Conservation (phyloP, 345 rosid species). For the Gossypium thurberi region DNA sequence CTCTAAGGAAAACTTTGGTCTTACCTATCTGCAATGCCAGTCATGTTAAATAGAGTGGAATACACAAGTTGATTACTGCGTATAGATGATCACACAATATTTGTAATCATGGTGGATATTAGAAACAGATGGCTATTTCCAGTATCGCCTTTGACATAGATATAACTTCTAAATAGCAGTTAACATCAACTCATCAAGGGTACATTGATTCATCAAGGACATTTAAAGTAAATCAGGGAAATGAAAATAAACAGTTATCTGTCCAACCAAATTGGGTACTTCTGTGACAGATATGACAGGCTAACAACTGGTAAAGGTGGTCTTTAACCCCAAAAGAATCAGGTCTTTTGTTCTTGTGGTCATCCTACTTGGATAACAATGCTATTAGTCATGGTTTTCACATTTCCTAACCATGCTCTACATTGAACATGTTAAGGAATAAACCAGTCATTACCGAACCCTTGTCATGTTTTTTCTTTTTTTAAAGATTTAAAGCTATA, state of each 20-base stretch:
- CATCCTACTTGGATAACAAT: not conserved
- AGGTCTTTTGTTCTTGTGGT: not conserved
- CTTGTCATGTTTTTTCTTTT: not conserved
- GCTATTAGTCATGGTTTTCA: not conserved
- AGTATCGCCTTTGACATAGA: not conserved
- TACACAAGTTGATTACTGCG: not conserved
- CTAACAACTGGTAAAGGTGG: not conserved
- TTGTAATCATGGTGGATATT: not conserved
- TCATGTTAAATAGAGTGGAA: slow-evolving; percentile 14
- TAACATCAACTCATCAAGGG: too few species aligned
- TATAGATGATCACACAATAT: slow-evolving; percentile 2
- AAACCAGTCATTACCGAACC: not conserved
- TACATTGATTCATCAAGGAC: too few species aligned
- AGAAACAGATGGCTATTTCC: slow-evolving; percentile 1
- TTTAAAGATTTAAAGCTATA: not conserved
- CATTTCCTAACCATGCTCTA: not conserved
- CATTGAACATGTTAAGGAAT: not conserved
- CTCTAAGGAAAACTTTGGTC: slow-evolving; percentile 89
- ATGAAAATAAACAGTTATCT: not conserved
- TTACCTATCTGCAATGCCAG: slow-evolving; percentile 73
- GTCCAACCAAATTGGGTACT: not conserved
- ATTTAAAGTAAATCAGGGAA: too few species aligned
- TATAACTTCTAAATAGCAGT: not conserved
- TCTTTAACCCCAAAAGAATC: not conserved
- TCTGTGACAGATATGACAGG: not conserved